Evolutionary conservation across 2,329 filamentous ascomycete species (phyloP), one percentile per base, ranked within the genome.

Genomic region (Ceratocystis ficicola): DNA sequence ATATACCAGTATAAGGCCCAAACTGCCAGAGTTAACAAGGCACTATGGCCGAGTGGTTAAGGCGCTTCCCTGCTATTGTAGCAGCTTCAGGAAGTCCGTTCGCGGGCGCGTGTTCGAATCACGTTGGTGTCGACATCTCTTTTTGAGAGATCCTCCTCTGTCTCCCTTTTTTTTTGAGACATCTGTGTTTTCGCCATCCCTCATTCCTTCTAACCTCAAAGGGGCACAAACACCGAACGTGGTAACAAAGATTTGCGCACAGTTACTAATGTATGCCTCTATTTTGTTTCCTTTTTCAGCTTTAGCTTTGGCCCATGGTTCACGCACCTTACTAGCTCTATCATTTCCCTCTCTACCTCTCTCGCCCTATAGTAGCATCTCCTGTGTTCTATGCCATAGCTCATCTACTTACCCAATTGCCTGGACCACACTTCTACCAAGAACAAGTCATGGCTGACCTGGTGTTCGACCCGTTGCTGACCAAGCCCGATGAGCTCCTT

Each of bases 401-500:
- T 36, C 2, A 10, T 36, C 32, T 10, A 10, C 32, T 10, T 36
- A 36, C 2, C 32, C 32, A 36, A 36, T 36, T 10, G 8, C 32
- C 32, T 30, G 28, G 28, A 30, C 28, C 5, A 30, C 28, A 30
- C 28, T 30, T 30, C 28, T 36, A 36, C 32, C 32, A 8, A 36
- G 7, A 36, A 36, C 1, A 46, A 12, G 59, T 44, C 17, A 67
- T 67, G 64, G 28, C 44, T 12, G 44, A 60, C 6, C 70, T 78
- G 30, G 71, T 75, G 44, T 73, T 77, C 66, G 76, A 75, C 69
- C 71, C 73, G 65, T 74, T 74, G 65, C 71, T 80, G 67, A 78
- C 77, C 44, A 74, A 71, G 67, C 72, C 77, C 50, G 77, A 80
- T 69, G 70, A 70, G 25, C 69, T 78, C 20, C 73, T 79, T 12